Conservation (phyloP, 768 basidiomycete genomes). For the Trametes punicea region DNA sequence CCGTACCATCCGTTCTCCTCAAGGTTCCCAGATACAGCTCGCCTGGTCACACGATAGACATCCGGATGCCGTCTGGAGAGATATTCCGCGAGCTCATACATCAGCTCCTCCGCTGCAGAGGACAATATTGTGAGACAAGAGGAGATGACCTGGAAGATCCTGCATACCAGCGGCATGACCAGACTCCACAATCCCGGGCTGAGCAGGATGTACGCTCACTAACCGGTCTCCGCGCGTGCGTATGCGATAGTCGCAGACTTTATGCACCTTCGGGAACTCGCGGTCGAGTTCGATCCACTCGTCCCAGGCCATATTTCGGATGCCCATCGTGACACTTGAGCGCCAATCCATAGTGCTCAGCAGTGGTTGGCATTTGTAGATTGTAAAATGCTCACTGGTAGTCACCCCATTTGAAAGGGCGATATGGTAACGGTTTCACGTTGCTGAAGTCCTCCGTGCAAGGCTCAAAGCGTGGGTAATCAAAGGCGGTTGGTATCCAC, state of each 20-base stretch:
- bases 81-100: slow-evolving; percentile 68
- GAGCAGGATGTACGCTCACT: slow-evolving; percentile 48
- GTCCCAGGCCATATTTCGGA: slow-evolving; percentile 62
- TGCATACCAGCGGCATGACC: slow-evolving; percentile 20
- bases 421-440: slow-evolving; percentile 57
- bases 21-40: slow-evolving; percentile 19
- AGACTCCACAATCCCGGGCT: slow-evolving; percentile 31
- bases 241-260: slow-evolving; percentile 57
- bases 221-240: slow-evolving; percentile 45
- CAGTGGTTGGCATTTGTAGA: too few relatives aligned
- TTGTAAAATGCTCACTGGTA: slow-evolving; percentile 60
- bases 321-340: slow-evolving; percentile 68
- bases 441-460: slow-evolving; percentile 38
- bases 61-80: slow-evolving; percentile 59
- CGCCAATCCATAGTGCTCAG: too few relatives aligned
- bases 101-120: slow-evolving; percentile 62
- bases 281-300: slow-evolving; percentile 77
- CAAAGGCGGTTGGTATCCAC: slow-evolving; percentile 51
- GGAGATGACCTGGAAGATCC: not conserved
- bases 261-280: slow-evolving; percentile 50
- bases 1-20: slow-evolving; percentile 36
- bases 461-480: slow-evolving; percentile 48
- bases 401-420: slow-evolving; percentile 59
- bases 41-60: slow-evolving; percentile 49
- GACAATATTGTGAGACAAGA: too few relatives aligned